Conservation (phyloP, 2,329 filamentous ascomycete species). For the Fusarium nodosum region DNA sequence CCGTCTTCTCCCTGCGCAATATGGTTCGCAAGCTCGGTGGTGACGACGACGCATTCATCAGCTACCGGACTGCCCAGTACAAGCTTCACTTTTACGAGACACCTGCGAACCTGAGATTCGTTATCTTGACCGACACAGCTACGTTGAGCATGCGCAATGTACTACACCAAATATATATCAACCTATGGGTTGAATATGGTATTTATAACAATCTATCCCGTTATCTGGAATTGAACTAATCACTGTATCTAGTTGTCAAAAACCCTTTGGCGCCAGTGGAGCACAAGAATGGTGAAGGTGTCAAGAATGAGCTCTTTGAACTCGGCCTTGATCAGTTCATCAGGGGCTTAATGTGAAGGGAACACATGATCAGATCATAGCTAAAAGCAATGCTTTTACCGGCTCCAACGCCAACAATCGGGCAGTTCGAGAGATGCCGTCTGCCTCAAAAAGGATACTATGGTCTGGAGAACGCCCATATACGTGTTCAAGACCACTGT, state of each 20-base stretch:
- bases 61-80: conserved; percentile 93
- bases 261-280: conserved; percentile 77
- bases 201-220: conserved; percentile 49
- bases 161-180: conserved; percentile 98
- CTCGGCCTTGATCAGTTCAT: conserved; percentile 83
- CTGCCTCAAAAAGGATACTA: neutral
- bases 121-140: conserved; percentile 93
- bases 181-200: conserved; percentile 97
- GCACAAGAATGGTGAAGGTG: conserved; percentile 76
- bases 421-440: conserved; percentile 1
- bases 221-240: neutral
- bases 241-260: conserved; percentile 70
- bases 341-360: conserved; percentile 69
- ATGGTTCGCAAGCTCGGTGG: conserved; percentile 97
- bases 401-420: neutral
- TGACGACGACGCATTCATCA: conserved; percentile 93
- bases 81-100: conserved; percentile 99
- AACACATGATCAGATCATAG: conserved; percentile 1
- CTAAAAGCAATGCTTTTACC: conserved; percentile 19
- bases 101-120: conserved; percentile 93
- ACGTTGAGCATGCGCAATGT: conserved; percentile 93
- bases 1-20: conserved; percentile 94
- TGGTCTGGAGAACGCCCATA: neutral
- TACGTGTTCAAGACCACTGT: neutral
- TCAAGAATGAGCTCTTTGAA: conserved; percentile 79